These are phyloP conservation scores for Lachancea cidri DNA, from an alignment of 805 yeast species.

Conservation along the genomic window DNA sequence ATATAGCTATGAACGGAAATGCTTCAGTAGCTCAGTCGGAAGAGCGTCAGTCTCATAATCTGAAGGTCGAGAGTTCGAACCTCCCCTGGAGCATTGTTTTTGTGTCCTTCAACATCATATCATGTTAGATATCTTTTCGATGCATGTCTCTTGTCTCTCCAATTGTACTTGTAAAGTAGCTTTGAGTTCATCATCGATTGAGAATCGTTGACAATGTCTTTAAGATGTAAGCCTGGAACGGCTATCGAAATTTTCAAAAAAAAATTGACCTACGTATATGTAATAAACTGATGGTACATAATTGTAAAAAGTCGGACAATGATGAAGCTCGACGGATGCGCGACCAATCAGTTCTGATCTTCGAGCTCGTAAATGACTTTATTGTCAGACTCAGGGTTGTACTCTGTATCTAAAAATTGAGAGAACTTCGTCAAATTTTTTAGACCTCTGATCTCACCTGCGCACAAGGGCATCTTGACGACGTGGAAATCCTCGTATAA, in stretches of 20 bases:
- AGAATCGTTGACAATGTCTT: too few relatives aligned
- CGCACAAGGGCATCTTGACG: conserved; percentile 91
- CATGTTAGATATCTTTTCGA: too few relatives aligned
- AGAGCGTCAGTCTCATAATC: conserved; percentile 24
- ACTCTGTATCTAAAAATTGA: conserved; percentile 70
- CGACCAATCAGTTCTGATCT: conserved; percentile 26
- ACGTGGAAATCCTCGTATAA: conserved; percentile 95
- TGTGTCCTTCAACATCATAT: not conserved
- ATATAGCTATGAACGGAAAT: too few relatives aligned
- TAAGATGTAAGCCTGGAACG: too few relatives aligned
- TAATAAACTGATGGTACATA: too few relatives aligned
- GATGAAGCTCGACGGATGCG: too few relatives aligned
- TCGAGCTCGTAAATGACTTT: conserved; percentile 34
- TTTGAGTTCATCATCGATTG: too few relatives aligned
- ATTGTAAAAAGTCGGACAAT: too few relatives aligned
- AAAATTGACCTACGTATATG: too few relatives aligned
- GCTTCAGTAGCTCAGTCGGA: conserved; percentile 25
- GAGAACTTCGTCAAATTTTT: conserved; percentile 82
- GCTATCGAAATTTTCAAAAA: too few relatives aligned
- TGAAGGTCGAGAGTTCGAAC: conserved; percentile 25
- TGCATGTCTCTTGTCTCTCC: too few relatives aligned
- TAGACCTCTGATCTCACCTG: conserved; percentile 91
- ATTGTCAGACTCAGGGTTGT: conserved; percentile 57
- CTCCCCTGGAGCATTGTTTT: conserved; percentile 22
- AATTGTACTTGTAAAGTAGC: too few relatives aligned